Evolutionary conservation across 495 filamentous ascomycete genomes (phyloP).

Genomic region (Stereocaulon alpinum): DNA sequence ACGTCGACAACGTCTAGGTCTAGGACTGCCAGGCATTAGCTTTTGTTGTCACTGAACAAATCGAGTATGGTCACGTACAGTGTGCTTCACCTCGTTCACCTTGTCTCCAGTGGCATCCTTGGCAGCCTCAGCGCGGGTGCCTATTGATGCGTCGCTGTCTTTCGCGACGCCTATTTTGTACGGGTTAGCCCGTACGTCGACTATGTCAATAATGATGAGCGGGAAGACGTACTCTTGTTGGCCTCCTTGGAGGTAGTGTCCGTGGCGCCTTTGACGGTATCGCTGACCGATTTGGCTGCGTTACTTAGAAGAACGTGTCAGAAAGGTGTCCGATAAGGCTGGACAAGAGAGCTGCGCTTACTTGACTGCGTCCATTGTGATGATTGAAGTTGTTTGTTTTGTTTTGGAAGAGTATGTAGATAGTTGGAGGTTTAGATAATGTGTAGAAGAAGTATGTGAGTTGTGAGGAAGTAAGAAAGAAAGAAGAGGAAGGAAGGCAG

Average conservation of each 20-base stretch:
- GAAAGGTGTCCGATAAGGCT: neutral
- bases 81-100: slow-evolving; percentile 41
- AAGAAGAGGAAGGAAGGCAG: neutral
- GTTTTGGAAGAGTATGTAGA: neutral
- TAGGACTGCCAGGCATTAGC: neutral
- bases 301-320: neutral
- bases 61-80: neutral
- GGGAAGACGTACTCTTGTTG: slow-evolving; percentile 40
- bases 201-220: neutral
- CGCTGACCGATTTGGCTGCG: slow-evolving; percentile 1
- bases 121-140: slow-evolving; percentile 43
- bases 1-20: neutral
- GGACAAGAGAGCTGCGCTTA: neutral
- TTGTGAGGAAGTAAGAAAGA: neutral
- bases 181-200: neutral
- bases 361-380: slow-evolving; percentile 16
- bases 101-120: slow-evolving; percentile 48
- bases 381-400: neutral
- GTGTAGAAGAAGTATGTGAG: neutral
- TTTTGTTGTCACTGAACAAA: too few species aligned
- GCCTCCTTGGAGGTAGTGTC: slow-evolving; percentile 57
- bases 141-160: slow-evolving; percentile 40
- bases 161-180: slow-evolving; percentile 37
- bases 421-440: neutral
- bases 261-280: slow-evolving; percentile 35